Conservation (phyloP, 2,329 filamentous ascomycete genomes). For the Colletotrichum limetticola region DNA sequence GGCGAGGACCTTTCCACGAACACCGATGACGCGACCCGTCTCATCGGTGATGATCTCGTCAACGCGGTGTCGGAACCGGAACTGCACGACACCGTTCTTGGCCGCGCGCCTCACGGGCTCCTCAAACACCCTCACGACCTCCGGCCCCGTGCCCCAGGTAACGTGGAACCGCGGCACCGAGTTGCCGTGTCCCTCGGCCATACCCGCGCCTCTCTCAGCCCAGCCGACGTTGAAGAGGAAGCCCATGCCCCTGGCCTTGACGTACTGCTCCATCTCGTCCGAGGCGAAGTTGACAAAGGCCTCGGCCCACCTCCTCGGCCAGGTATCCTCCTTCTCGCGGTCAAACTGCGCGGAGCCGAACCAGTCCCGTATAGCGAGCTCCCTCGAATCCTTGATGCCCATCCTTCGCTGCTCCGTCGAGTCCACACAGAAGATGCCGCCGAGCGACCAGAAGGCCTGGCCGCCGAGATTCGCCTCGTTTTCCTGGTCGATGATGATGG, state of each 20-base stretch:
- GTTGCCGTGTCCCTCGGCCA: constrained; percentile 68
- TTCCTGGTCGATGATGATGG: constrained; percentile 68
- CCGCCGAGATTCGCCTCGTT: constrained; percentile 66
- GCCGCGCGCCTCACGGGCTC: constrained; percentile 66
- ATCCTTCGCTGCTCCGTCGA: constrained; percentile 65
- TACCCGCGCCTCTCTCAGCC: constrained; percentile 69
- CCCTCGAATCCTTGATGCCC: constrained; percentile 68
- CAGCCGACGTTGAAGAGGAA: constrained; percentile 68
- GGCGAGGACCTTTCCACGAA: constrained; percentile 64
- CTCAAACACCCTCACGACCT: constrained; percentile 66
- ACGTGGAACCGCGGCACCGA: constrained; percentile 72
- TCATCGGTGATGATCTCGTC: constrained; percentile 67
- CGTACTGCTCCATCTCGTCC: constrained; percentile 67
- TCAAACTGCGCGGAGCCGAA: constrained; percentile 67
- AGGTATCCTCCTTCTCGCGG: constrained; percentile 64
- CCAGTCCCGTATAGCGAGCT: constrained; percentile 70
- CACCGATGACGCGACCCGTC: constrained; percentile 62
- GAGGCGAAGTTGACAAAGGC: constrained; percentile 72
- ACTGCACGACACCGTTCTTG: constrained; percentile 62
- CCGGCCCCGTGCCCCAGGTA: constrained; percentile 70
- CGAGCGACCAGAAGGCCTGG: constrained; percentile 73
- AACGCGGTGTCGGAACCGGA: constrained; percentile 66
- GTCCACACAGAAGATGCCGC: constrained; percentile 69
- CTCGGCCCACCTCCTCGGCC: constrained; percentile 71
- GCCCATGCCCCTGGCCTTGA: constrained; percentile 62